A percentile compares a stretch with the other conserved stretches of the same genome.
Conservation (phyloP, 176 grass and related monocot genomes). For the Coix lacrymajobi region DNA sequence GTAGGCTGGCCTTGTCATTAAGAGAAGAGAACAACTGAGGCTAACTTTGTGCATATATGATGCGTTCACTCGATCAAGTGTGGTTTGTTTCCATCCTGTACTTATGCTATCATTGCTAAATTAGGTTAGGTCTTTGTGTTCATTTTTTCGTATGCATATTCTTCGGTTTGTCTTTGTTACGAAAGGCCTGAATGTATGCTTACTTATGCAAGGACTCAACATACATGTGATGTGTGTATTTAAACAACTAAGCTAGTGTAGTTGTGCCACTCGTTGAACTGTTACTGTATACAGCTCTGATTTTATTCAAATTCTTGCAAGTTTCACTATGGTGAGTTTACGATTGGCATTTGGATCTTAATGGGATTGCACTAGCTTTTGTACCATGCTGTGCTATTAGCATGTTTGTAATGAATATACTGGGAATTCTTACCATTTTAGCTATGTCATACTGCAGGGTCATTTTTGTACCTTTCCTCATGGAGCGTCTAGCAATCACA, state of each 20-base stretch:
- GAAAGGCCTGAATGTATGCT: neutral
- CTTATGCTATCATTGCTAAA: neutral
- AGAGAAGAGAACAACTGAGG: neutral
- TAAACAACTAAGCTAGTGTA: neutral
- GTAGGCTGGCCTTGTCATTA: neutral
- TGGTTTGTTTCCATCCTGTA: neutral
- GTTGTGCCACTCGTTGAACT: neutral
- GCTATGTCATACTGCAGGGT: slow-evolving; percentile 28
- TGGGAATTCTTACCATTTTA: neutral
- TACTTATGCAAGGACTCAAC: neutral
- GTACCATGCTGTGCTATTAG: neutral
- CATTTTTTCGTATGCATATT: neutral
- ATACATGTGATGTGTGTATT: neutral
- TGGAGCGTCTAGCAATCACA: slow-evolving; percentile 30
- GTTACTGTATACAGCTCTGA: neutral
- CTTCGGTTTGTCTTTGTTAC: neutral
- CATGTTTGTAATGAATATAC: neutral
- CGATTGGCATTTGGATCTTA: neutral
- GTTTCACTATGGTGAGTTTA: neutral
- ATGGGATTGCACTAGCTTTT: neutral
- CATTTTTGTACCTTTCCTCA: slow-evolving; percentile 27
- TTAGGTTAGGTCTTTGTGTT: neutral
- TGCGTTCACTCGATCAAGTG: neutral
- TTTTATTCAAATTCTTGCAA: neutral
- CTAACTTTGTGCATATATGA: neutral